phyloP scores from a whole-genome alignment of 345 rosid species.

The Arabidopsis arenosa region DNA sequence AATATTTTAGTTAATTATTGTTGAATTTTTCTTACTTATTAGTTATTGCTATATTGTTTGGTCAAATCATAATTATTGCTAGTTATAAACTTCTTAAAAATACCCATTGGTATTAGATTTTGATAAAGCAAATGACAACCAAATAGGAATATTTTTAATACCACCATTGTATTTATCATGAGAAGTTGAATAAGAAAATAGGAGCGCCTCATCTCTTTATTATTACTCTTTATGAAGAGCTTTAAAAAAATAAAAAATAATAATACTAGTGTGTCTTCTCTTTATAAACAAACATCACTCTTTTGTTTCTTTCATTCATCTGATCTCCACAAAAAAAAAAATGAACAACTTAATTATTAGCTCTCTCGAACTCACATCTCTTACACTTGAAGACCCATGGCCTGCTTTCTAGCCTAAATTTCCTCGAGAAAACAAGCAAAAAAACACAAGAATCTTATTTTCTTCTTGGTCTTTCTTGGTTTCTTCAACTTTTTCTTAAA shows the following conservation, averaged over 20 bases:
- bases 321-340: conserved; percentile 36
- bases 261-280: conserved; percentile 10
- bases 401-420: conserved; percentile 47
- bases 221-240: background rate
- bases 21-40: conserved; percentile 16
- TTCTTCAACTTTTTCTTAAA: background rate
- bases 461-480: conserved; percentile 18
- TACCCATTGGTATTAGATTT: conserved; percentile 12
- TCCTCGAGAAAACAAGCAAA: background rate
- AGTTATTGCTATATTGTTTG: background rate
- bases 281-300: conserved; percentile 40
- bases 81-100: background rate
- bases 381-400: conserved; percentile 55
- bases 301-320: conserved; percentile 38
- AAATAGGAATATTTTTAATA: conserved; percentile 22
- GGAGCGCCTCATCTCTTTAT: conserved; percentile 22
- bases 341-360: conserved; percentile 50
- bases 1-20: background rate
- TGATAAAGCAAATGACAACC: conserved; percentile 35
- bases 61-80: conserved; percentile 24
- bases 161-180: conserved; percentile 22
- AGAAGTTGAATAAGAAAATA: conserved; percentile 13
- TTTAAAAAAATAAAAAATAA: background rate
- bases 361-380: conserved; percentile 48
- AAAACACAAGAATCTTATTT: background rate